Percentiles rank a stretch among this genome's conserved stretches.
These are phyloP conservation scores for Aspergillus cejpii DNA, from an alignment of 2,329 filamentous ascomycete genomes.

Conservation along the genomic window DNA sequence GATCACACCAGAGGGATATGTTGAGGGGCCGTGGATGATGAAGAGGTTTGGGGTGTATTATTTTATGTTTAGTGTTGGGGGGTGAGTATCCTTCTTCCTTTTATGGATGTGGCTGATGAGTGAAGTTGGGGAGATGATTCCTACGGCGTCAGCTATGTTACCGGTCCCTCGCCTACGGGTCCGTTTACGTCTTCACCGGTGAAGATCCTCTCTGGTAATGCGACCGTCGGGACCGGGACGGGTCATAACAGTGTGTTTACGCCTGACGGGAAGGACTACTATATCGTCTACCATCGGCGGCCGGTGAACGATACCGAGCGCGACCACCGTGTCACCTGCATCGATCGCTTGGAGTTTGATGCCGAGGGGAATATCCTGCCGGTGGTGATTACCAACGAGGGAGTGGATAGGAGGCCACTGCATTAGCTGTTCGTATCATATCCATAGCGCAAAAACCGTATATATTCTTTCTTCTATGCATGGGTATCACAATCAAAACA, in stretches of 20 bases:
- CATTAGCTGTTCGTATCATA: background rate
- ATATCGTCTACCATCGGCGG: conserved; percentile 45
- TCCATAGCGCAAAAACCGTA: background rate
- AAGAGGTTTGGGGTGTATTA: conserved; percentile 41
- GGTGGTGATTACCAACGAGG: conserved; percentile 36
- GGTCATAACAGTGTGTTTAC: conserved; percentile 42
- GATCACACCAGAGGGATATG: conserved; percentile 45
- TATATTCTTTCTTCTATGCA: background rate
- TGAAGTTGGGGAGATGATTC: conserved; percentile 42
- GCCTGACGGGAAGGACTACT: conserved; percentile 38
- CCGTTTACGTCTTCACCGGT: conserved; percentile 37
- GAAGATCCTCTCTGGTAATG: conserved; percentile 33
- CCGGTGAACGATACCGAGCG: conserved; percentile 41
- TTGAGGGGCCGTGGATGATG: conserved; percentile 43
- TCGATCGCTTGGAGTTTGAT: conserved; percentile 47
- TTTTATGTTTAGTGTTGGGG: conserved; percentile 44
- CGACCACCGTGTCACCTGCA: conserved; percentile 45
- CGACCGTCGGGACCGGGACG: conserved; percentile 28
- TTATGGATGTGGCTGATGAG: background rate
- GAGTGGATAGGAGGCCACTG: conserved; percentile 20
- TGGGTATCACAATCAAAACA: conserved; percentile 34
- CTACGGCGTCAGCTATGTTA: conserved; percentile 44
- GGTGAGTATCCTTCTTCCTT: conserved; percentile 12
- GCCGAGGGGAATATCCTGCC: conserved; percentile 40
- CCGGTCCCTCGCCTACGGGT: conserved; percentile 36